Evolutionary conservation across 805 yeast species (phyloP).

Genomic region (Candida nonsorbophila): DNA sequence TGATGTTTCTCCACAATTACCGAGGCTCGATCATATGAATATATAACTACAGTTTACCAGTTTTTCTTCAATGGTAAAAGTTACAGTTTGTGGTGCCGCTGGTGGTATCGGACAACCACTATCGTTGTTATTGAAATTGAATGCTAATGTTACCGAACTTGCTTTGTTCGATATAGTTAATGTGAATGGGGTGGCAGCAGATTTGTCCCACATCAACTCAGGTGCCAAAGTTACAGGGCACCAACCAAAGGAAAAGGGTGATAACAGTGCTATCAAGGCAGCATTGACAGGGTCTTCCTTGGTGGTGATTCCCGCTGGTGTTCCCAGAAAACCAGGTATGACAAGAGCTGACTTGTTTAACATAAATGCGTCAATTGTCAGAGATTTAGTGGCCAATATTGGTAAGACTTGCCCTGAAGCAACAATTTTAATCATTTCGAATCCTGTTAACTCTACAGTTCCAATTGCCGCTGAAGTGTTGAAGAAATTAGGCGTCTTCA

Average conservation of each 20-base stretch:
- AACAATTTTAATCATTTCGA: slow-evolving; percentile 40
- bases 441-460: slow-evolving; percentile 44
- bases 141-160: slow-evolving; percentile 32
- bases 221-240: slow-evolving; percentile 35
- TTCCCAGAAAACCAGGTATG: slow-evolving; percentile 46
- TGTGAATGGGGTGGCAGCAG: slow-evolving; percentile 44
- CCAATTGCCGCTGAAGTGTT: slow-evolving; percentile 46
- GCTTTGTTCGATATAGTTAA: slow-evolving; percentile 40
- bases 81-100: slow-evolving; percentile 46
- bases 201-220: slow-evolving; percentile 37
- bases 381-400: slow-evolving; percentile 38
- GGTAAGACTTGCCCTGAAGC: slow-evolving; percentile 37
- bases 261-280: slow-evolving; percentile 26
- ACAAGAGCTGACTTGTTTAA: slow-evolving; percentile 44
- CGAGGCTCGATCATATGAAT: no score
- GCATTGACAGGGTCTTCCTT: slow-evolving; percentile 35
- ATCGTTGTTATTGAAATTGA: slow-evolving; percentile 37
- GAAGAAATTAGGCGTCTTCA: slow-evolving; percentile 41
- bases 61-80: slow-evolving; percentile 35
- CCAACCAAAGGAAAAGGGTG: slow-evolving; percentile 36
- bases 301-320: slow-evolving; percentile 44
- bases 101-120: slow-evolving; percentile 47
- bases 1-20: no score
- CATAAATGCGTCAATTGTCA: slow-evolving; percentile 39
- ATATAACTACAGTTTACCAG: no score